phyloP scores from a whole-genome alignment of 1,284 basidiomycete species.

The Moesziomyces parantarcticus region DNA sequence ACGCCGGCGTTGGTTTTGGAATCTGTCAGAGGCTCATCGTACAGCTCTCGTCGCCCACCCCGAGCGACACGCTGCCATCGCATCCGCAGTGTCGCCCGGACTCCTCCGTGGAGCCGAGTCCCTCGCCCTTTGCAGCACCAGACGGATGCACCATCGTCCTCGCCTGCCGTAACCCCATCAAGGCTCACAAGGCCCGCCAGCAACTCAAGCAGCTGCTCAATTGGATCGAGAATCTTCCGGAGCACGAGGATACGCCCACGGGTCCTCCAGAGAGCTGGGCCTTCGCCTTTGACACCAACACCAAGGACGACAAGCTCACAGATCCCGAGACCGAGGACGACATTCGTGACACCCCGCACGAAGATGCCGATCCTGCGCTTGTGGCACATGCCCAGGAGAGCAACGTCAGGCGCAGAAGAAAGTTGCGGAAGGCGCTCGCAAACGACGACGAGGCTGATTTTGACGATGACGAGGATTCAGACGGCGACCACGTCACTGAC shows the following conservation, averaged over 20 bases:
- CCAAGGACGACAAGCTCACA: constrained; percentile 47
- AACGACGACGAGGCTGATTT: constrained; percentile 23
- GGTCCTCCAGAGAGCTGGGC: constrained; percentile 52
- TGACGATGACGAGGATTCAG: constrained; percentile 3
- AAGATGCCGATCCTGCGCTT: constrained; percentile 54
- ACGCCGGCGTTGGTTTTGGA: constrained; percentile 65
- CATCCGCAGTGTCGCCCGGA: constrained; percentile 33
- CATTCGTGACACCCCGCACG: constrained; percentile 51
- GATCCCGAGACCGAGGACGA: constrained; percentile 42
- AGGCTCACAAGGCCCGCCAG: constrained; percentile 61
- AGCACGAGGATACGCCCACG: constrained; percentile 51
- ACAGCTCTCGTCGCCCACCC: constrained; percentile 64
- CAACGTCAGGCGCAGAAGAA: constrained; percentile 42
- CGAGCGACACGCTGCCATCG: constrained; percentile 54
- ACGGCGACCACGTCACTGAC: constrained; percentile 16
- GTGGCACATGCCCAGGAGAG: constrained; percentile 48
- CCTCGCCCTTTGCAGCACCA: constrained; percentile 63
- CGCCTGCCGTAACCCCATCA: constrained; percentile 66
- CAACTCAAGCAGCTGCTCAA: constrained; percentile 56
- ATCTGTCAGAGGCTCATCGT: constrained; percentile 65
- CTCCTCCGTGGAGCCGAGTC: constrained; percentile 21
- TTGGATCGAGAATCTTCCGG: constrained; percentile 56
- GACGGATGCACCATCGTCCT: constrained; percentile 66
- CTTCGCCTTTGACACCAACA: constrained; percentile 31
- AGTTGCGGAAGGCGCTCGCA: constrained; percentile 41